Conservation (phyloP, 2,329 filamentous ascomycete species). For the Aspergillus uvarum region DNA sequence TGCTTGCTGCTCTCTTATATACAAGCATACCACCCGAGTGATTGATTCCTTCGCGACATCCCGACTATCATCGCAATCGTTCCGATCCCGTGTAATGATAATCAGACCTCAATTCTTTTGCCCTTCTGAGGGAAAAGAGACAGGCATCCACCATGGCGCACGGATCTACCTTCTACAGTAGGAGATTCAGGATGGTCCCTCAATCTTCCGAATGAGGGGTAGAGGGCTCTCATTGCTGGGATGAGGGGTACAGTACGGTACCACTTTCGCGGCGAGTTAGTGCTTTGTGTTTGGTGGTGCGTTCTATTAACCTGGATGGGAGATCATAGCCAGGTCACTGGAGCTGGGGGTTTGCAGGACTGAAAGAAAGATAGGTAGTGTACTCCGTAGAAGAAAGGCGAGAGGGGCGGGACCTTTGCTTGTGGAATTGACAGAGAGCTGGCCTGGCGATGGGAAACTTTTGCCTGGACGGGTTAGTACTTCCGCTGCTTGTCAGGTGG, state of each 20-base stretch:
- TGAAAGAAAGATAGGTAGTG: background rate
- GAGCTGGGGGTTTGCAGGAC: background rate
- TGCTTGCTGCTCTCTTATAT: background rate
- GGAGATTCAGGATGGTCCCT: background rate
- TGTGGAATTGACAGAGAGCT: background rate
- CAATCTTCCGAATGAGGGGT: conserved; percentile 11
- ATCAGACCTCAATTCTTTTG: too few species aligned
- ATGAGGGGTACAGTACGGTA: background rate
- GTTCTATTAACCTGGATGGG: background rate
- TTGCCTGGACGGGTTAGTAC: conserved; percentile 23
- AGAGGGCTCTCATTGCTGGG: background rate
- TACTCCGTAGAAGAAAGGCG: background rate
- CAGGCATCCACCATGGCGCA: background rate
- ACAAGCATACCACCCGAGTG: background rate
- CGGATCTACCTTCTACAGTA: conserved; percentile 21
- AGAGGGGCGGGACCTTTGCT: background rate
- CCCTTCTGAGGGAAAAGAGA: too few species aligned
- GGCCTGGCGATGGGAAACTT: conserved; percentile 15
- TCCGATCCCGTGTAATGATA: too few species aligned
- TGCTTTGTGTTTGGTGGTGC: background rate
- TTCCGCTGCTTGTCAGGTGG: conserved; percentile 10
- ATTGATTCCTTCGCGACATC: too few species aligned
- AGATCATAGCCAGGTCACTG: background rate
- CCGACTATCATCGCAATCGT: too few species aligned
- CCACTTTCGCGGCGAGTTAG: too few species aligned